Percentiles rank a stretch among this genome's conserved stretches.
phyloP scores from a whole-genome alignment of 495 filamentous ascomycete genomes.

The Talaromyces stipitatus region DNA sequence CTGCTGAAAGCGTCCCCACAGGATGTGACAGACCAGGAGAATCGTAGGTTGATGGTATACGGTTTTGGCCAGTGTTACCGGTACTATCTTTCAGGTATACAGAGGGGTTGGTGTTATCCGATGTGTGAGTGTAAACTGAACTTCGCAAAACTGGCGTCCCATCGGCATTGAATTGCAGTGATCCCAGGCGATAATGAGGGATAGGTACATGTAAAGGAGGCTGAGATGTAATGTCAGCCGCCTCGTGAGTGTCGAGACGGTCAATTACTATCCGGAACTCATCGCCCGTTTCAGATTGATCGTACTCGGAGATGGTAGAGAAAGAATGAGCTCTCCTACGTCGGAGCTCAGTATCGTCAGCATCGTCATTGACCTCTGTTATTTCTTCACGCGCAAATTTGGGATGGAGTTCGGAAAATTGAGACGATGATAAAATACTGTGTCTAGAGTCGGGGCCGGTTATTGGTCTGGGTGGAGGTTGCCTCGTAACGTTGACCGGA shows the following conservation, averaged over 20 bases:
- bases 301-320: slow-evolving; percentile 50
- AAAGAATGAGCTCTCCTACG: slow-evolving; percentile 55
- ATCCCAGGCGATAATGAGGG: slow-evolving; percentile 78
- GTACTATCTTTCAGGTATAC: slow-evolving; percentile 22
- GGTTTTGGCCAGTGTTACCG: slow-evolving; percentile 8
- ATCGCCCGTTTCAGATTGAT: slow-evolving; percentile 34
- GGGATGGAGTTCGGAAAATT: slow-evolving; percentile 39
- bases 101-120: slow-evolving; percentile 48
- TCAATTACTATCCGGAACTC: slow-evolving; percentile 84
- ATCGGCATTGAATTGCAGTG: slow-evolving; percentile 69
- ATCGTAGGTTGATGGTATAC: slow-evolving; percentile 3
- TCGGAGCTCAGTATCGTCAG: slow-evolving; percentile 19
- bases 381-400: slow-evolving; percentile 17
- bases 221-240: slow-evolving; percentile 49
- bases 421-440: slow-evolving; percentile 35
- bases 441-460: slow-evolving; percentile 1
- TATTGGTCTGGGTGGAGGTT: slow-evolving; percentile 24
- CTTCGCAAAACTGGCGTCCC: slow-evolving; percentile 76
- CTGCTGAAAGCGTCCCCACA: neutral
- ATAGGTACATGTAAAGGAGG: slow-evolving; percentile 71
- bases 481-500: slow-evolving; percentile 42
- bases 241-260: slow-evolving; percentile 58
- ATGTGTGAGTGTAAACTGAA: slow-evolving; percentile 52
- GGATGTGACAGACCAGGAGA: slow-evolving; percentile 3
- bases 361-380: slow-evolving; percentile 18